Evolutionary conservation across 2,329 filamentous ascomycete species (phyloP).

Genomic region (Paracoccidioides brasiliensis): DNA sequence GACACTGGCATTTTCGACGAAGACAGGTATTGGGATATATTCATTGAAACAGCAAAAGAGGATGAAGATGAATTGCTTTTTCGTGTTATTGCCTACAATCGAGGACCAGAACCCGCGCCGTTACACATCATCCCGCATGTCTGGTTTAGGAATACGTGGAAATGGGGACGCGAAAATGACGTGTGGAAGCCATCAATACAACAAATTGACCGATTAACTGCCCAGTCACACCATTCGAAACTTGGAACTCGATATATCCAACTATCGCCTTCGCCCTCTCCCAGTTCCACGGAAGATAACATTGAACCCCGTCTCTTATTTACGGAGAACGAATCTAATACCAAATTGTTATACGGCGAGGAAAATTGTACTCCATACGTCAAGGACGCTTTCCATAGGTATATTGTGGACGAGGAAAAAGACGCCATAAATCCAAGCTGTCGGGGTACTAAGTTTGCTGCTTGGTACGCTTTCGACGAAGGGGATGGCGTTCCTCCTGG

Average conservation of each 20-base stretch:
- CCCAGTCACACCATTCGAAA: slow-evolving; percentile 64
- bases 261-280: slow-evolving; percentile 78
- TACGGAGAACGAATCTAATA: slow-evolving; percentile 93
- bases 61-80: slow-evolving; percentile 83
- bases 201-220: slow-evolving; percentile 51
- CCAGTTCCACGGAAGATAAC: slow-evolving; percentile 65
- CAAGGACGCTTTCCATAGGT: slow-evolving; percentile 87
- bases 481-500: slow-evolving; percentile 75
- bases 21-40: slow-evolving; percentile 89
- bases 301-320: slow-evolving; percentile 76
- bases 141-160: slow-evolving; percentile 97
- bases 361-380: slow-evolving; percentile 74
- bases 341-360: slow-evolving; percentile 59
- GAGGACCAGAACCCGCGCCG: slow-evolving; percentile 78
- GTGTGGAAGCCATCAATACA: slow-evolving; percentile 70
- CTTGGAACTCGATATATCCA: slow-evolving; percentile 74
- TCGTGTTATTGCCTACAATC: slow-evolving; percentile 91
- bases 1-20: slow-evolving; percentile 84
- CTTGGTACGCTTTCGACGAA: slow-evolving; percentile 87
- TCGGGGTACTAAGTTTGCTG: slow-evolving; percentile 75
- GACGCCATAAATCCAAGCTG: slow-evolving; percentile 66
- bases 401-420: slow-evolving; percentile 72
- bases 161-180: slow-evolving; percentile 68
- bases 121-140: slow-evolving; percentile 89
- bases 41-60: slow-evolving; percentile 93